Evolutionary conservation across 352 stramenopile species (phyloP).

Genomic region (Globisporangium barbulae): DNA sequence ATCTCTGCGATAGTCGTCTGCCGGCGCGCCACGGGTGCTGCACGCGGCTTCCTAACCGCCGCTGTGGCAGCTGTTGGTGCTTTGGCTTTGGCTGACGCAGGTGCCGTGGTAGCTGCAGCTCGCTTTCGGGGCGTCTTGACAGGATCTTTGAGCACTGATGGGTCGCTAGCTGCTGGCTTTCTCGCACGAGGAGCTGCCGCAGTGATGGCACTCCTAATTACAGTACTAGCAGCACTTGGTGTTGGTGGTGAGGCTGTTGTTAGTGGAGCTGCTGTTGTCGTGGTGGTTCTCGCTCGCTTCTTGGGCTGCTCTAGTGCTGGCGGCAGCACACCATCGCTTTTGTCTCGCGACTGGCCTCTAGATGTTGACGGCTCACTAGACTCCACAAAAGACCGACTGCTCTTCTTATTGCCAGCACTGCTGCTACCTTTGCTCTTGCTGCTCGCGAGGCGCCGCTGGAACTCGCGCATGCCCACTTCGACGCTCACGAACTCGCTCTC

Average conservation of each 20-base stretch:
- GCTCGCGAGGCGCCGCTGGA: conserved; percentile 49
- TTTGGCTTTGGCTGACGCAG: background rate
- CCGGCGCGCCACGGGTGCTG: conserved; percentile 13
- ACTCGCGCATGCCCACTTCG: conserved; percentile 66
- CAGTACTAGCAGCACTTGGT: background rate
- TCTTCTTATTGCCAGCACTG: conserved; percentile 5
- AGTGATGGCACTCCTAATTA: background rate
- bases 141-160: background rate
- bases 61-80: background rate
- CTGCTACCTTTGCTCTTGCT: conserved; percentile 10
- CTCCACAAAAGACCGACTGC: background rate
- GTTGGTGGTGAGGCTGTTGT: background rate
- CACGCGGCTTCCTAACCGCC: background rate
- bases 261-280: background rate
- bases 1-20: conserved; percentile 40
- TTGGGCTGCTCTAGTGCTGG: background rate
- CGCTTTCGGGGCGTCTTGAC: conserved; percentile 7
- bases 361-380: background rate
- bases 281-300: conserved; percentile 12
- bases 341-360: conserved; percentile 4
- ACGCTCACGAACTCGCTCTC: conserved; percentile 77
- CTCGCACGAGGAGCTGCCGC: background rate
- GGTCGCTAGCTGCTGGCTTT: background rate
- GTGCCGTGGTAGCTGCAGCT: background rate
- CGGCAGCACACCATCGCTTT: background rate